Conservation (phyloP, 805 yeast genomes). For the Ogataea ganodermae region DNA sequence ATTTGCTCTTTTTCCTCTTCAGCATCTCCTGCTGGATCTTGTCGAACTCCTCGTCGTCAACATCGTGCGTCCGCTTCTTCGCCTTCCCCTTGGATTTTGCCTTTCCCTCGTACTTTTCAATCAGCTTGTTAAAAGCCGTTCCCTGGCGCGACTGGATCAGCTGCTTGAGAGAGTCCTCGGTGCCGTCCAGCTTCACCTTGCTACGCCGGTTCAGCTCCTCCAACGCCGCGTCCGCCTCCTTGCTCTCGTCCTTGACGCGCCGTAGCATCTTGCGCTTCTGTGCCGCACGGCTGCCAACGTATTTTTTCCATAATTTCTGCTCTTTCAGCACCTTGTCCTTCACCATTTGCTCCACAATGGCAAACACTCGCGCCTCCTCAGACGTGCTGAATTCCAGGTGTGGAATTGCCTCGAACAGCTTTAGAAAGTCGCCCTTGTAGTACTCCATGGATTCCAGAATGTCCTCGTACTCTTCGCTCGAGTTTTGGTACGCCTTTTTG, state of each 20-base stretch:
- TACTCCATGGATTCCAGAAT: conserved; percentile 58
- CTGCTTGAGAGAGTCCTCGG: conserved; percentile 45
- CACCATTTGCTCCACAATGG: conserved; percentile 49
- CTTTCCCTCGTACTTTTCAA: conserved; percentile 50
- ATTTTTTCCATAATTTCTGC: conserved; percentile 38
- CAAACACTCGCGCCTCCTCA: conserved; percentile 64
- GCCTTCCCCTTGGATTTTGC: conserved; percentile 25
- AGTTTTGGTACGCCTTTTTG: conserved; percentile 58
- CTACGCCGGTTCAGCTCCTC: conserved; percentile 38
- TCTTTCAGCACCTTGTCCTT: conserved; percentile 37
- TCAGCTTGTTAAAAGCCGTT: conserved; percentile 46
- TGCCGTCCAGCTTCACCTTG: conserved; percentile 31
- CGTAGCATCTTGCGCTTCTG: conserved; percentile 51
- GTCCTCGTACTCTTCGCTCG: conserved; percentile 62
- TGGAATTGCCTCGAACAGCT: conserved; percentile 72
- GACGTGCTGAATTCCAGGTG: conserved; percentile 64
- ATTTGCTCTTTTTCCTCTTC: conserved; percentile 12
- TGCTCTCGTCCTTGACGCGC: conserved; percentile 61
- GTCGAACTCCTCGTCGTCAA: conserved; percentile 54
- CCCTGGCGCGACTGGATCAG: conserved; percentile 49
- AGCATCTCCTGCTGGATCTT: conserved; percentile 41
- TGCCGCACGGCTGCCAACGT: conserved; percentile 49
- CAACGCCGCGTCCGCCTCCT: conserved; percentile 56
- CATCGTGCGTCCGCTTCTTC: conserved; percentile 33
- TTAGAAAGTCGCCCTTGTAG: conserved; percentile 61